phyloP scores from a whole-genome alignment of 352 stramenopile species.

The Globisporangium yorkense region DNA sequence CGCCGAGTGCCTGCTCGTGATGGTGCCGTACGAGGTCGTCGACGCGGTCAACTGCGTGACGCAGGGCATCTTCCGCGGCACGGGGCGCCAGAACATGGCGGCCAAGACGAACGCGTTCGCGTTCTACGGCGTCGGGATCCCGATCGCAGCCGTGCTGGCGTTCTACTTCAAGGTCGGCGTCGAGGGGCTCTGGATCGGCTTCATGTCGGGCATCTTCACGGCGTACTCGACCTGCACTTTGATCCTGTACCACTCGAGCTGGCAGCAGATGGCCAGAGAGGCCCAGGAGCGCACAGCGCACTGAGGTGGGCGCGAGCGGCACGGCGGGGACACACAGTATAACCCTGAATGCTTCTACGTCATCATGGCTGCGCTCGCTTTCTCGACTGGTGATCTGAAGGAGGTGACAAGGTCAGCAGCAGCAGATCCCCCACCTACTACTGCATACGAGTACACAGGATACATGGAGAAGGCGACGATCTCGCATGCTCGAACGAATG shows the following conservation, averaged over 20 bases:
- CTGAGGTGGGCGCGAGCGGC: background rate
- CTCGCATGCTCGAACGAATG: too few relatives aligned
- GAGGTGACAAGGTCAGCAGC: too few relatives aligned
- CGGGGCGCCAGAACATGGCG: constrained; percentile 55
- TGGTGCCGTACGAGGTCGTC: constrained; percentile 57
- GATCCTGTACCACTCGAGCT: constrained; percentile 19
- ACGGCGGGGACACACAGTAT: too few relatives aligned
- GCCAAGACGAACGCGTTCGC: constrained; percentile 62
- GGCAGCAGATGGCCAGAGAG: constrained; percentile 17
- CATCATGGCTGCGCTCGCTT: background rate
- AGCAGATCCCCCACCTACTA: too few relatives aligned
- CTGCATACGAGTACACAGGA: too few relatives aligned
- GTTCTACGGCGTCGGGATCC: constrained; percentile 74
- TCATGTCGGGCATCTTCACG: constrained; percentile 41
- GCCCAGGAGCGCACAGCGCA: constrained; percentile 17
- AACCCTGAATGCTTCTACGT: too few relatives aligned
- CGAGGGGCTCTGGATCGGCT: constrained; percentile 77
- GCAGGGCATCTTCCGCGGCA: constrained; percentile 69
- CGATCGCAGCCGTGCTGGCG: constrained; percentile 47
- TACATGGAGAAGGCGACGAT: too few relatives aligned
- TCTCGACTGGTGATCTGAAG: background rate
- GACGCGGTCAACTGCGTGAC: constrained; percentile 63
- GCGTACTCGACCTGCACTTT: constrained; percentile 9
- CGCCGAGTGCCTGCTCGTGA: constrained; percentile 42
- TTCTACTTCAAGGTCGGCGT: constrained; percentile 38